Percentiles rank a stretch among this genome's conserved stretches.
Conservation (phyloP, 2,329 filamentous ascomycete species). For the Pseudocercospora eumusae region DNA sequence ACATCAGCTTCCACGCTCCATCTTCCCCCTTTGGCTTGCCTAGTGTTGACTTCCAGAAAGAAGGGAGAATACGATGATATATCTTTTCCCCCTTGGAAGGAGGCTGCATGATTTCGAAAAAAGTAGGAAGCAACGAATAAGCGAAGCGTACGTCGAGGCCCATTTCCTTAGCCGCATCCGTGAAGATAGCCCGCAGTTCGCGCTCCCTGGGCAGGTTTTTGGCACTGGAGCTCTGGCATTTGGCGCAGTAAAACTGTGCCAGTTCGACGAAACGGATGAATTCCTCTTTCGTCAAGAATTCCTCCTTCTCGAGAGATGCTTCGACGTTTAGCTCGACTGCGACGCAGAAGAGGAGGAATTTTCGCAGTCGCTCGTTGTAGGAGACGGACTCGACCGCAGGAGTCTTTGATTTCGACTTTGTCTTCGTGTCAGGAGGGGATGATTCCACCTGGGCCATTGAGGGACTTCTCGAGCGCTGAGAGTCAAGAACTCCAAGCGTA, state of each 20-base stretch:
- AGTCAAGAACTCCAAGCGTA: too few relatives aligned
- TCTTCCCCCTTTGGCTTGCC: background rate
- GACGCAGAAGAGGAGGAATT: slow-evolving; percentile 1
- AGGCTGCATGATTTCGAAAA: background rate
- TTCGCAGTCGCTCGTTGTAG: background rate
- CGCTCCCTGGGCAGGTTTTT: background rate
- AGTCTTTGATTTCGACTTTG: background rate
- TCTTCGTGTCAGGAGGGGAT: background rate
- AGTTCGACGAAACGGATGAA: background rate
- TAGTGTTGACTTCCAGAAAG: background rate
- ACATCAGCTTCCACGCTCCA: background rate
- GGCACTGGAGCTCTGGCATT: background rate
- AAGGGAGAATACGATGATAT: background rate
- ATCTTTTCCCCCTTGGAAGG: background rate
- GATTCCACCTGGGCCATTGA: background rate
- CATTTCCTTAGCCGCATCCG: background rate
- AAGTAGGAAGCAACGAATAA: background rate
- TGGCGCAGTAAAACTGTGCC: background rate
- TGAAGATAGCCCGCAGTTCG: background rate
- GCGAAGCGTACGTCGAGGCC: background rate
- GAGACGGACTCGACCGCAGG: background rate
- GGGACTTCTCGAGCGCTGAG: background rate
- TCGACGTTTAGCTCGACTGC: background rate
- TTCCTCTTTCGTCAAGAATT: background rate
- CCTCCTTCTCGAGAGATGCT: background rate